Percentiles rank a stretch among this genome's conserved stretches.
These are phyloP conservation scores for Poa pratensis DNA, from an alignment of 176 grass and related monocot genomes.

Conservation along the genomic window DNA sequence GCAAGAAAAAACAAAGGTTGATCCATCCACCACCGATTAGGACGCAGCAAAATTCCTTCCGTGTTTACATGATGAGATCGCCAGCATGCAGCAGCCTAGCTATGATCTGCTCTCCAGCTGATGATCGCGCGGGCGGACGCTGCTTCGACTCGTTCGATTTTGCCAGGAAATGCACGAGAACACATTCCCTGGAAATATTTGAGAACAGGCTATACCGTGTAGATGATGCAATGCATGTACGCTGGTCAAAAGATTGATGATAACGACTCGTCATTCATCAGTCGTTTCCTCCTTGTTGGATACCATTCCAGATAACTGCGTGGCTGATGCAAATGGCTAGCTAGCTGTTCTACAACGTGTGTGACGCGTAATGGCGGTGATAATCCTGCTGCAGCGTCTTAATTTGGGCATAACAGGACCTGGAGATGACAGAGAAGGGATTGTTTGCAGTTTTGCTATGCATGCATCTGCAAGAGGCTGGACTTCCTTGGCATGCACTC, in stretches of 20 bases:
- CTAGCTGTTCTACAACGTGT: conserved; percentile 33
- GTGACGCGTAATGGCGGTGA: conserved; percentile 48
- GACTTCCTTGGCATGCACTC: neutral
- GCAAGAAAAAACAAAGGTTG: neutral
- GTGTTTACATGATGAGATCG: conserved; percentile 6
- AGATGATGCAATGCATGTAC: neutral
- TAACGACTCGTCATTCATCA: conserved; percentile 5
- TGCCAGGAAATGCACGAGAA: conserved; percentile 43
- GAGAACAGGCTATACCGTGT: neutral
- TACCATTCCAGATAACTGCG: neutral
- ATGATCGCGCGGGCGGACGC: neutral
- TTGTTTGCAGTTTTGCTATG: neutral
- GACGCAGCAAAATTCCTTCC: conserved; percentile 33
- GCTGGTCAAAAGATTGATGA: conserved; percentile 35
- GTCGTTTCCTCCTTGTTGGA: neutral
- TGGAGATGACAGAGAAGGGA: conserved; percentile 21
- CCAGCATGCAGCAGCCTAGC: conserved; percentile 19
- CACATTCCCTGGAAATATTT: conserved; percentile 29
- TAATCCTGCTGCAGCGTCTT: conserved; percentile 34
- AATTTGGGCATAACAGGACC: neutral
- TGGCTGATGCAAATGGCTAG: conserved; percentile 35
- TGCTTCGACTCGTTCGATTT: conserved; percentile 39
- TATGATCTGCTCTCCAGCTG: conserved; percentile 41
- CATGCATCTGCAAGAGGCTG: neutral
- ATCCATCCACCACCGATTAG: neutral